A percentile compares a stretch with the other conserved stretches of the same genome.
Evolutionary conservation across 2,329 filamentous ascomycete species (phyloP).

Genomic region (Aspergillus pseudoglaucus): DNA sequence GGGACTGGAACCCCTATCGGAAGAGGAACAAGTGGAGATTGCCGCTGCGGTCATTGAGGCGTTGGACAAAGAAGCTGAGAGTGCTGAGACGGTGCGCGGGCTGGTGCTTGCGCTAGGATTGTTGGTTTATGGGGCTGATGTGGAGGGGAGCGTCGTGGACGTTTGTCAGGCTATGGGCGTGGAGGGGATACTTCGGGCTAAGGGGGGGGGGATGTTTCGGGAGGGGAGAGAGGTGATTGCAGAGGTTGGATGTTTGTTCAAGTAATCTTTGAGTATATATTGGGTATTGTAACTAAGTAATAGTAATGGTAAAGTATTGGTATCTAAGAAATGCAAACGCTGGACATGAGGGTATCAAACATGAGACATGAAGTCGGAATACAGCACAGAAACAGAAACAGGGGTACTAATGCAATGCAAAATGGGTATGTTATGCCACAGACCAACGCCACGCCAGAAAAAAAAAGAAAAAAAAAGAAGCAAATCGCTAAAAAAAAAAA

Average conservation of each 20-base stretch:
- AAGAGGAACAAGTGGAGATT: constrained; percentile 71
- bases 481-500: constrained; percentile 4
- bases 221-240: constrained; percentile 53
- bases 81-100: constrained; percentile 65
- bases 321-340: background rate
- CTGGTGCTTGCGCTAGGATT: constrained; percentile 71
- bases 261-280: constrained; percentile 29
- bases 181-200: constrained; percentile 54
- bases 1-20: constrained; percentile 45
- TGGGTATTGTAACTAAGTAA: background rate
- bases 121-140: constrained; percentile 62
- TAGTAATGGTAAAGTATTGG: background rate
- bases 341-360: background rate
- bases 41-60: constrained; percentile 75
- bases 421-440: background rate
- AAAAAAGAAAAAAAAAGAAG: constrained; percentile 4
- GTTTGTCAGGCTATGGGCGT: constrained; percentile 74
- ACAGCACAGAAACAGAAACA: background rate
- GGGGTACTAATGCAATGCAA: background rate
- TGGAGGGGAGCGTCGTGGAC: constrained; percentile 71
- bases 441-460: constrained; percentile 3
- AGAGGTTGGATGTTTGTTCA: constrained; percentile 34
- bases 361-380: background rate
- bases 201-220: constrained; percentile 40
- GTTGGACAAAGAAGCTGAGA: constrained; percentile 48